Evolutionary conservation across 2,329 filamentous ascomycete species (phyloP), one percentile per base, ranked within the genome.

Genomic region (Conoideocrella luteorostrata): DNA sequence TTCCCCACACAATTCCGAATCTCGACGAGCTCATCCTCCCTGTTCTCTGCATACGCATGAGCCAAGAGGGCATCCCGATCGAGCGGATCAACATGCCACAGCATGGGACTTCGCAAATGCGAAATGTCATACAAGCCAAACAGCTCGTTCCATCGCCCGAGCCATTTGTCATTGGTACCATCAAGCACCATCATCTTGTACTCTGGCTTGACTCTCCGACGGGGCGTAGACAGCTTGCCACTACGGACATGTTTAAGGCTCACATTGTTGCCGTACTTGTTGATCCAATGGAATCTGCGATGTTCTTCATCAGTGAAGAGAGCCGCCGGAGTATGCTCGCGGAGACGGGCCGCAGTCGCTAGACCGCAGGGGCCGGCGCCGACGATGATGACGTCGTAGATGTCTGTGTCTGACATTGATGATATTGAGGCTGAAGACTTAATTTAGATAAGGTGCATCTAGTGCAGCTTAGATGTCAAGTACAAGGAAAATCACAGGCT

Each of bases 241-340:
- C 58, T 56, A 47, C 63, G 56, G n/a, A 62, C 57, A 18, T 66
- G 56, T 44, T 79, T 82, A 48, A 83, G 67, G 7, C 71, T 70
- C 61, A 80, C 77, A 23, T 77, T 75, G 22, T 71, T 71, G 22
- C 74, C 73, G 56, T 87, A 77, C 44, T 80, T 82, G 45, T 73
- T 74, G 45, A 88, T 82, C 82, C 85, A 89, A 60, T 86, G 80
- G 58, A 86, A 91, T n/a, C 86, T 74, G 33, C 83, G 79, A 55
- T 91, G 86, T 56, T 91, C 87, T 52, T 87, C 84, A 56, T 91
- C 86, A 0, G 86, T 90, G 63, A 91, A 91, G 41, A 89, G 78
- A 2, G 86, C 85, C 0, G 83, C 86, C 0, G 86, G 86, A 0
- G 84, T 85, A 43, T 75, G 71, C 62, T 91, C 86, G 33, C 77